Base-by-base conservation (phyloP, 208 protist genomes). In the Crithidia bombi region DNA sequence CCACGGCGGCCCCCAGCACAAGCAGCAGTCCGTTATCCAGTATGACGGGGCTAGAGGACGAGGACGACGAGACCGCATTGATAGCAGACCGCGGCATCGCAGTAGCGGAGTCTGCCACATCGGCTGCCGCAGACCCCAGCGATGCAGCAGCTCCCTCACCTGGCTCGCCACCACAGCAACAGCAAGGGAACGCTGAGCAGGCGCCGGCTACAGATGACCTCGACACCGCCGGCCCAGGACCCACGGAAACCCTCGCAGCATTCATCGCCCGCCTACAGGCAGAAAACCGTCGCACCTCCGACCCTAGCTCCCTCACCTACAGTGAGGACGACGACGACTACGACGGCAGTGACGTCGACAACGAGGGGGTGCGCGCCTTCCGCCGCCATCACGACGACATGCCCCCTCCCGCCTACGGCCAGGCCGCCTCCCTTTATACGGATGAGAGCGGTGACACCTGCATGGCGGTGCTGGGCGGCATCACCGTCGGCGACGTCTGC, bases 331-430 rank as follows among this genome's bases (percentile, higher is more conserved):
- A 36, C 33, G 58, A 54, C 19, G 50, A 32, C 32, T 14, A 51
- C 2, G 57, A 59, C 5, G 39, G 11, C 17, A 14, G 39, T 6
- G 43, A 43, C 9, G 62, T 46, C 11, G 35, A 50, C 38, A 36
- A 6, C 36, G 19, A 30, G 19, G 44, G 23, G 7, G 26, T 33
- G 28, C n/a, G 69, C 19, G 39, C 58, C 46, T 7, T 9, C 38
- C 44, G 7, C 12, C 39, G 21, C 11, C 38, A 7, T 7, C 51
- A 41, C 62, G 3, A 10, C 19, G 43, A 47, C 30, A 75, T 85
- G 70, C 86, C 86, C 21, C 73, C 66, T 17, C 76, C 73, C 17
- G 86, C 82, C 30, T 91, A 87, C 69, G 86, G 86, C 0, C 86
- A 91, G 46, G 75, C 78, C 30, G 86, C 73, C 1, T 30, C 68